Conservation (phyloP, 805 yeast species). For the Barnettozyma siamensis region DNA sequence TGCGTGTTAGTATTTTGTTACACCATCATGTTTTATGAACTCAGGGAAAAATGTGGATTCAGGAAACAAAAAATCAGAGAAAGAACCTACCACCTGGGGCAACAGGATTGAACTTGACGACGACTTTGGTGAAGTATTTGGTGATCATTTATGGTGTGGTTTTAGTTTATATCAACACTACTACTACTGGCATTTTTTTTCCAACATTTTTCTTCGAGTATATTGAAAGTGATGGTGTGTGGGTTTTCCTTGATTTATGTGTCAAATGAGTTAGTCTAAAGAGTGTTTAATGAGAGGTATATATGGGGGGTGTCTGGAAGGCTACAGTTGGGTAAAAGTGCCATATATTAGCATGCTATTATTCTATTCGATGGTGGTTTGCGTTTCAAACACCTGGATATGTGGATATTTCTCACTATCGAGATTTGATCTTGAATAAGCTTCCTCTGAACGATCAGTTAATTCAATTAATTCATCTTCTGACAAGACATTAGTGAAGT, state of each 20-base stretch:
- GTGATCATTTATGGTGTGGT: too few species aligned
- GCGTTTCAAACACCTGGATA: conserved; percentile 34
- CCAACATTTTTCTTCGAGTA: too few species aligned
- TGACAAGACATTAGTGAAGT: conserved; percentile 18
- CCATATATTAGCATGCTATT: too few species aligned
- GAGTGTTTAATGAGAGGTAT: not conserved
- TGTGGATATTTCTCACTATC: conserved; percentile 27
- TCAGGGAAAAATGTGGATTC: too few species aligned
- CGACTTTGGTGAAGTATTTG: conserved; percentile 75
- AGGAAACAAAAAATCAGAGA: not conserved
- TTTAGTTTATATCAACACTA: too few species aligned
- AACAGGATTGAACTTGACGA: conserved; percentile 75
- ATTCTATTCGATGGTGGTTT: conserved; percentile 21
- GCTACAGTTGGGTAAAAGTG: too few species aligned
- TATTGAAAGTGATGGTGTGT: not conserved
- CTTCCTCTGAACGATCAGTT: conserved; percentile 39
- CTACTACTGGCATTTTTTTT: too few species aligned
- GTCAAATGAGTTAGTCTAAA: not conserved
- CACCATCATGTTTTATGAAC: not conserved
- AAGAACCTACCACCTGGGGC: conserved; percentile 48
- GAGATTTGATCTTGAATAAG: conserved; percentile 31
- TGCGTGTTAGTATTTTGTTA: not conserved
- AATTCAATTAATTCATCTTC: conserved; percentile 43
- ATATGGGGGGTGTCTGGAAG: not conserved
- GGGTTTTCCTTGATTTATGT: not conserved